phyloP scores from a whole-genome alignment of 2,329 filamentous ascomycete genomes.

The Aspergillus alliaceus region DNA sequence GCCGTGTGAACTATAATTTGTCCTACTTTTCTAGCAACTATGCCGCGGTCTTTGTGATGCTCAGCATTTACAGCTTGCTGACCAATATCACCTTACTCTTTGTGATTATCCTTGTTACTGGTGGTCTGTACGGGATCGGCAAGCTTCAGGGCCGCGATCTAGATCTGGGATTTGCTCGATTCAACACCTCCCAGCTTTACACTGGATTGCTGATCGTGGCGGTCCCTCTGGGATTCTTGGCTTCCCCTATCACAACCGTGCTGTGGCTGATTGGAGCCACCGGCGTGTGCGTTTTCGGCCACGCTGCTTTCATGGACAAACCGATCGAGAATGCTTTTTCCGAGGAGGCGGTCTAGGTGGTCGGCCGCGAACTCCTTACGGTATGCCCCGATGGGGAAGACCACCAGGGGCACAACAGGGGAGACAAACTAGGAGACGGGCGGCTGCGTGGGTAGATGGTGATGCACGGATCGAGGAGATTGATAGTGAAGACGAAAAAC shows the following conservation, averaged over 20 bases:
- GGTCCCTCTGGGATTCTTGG: conserved; percentile 79
- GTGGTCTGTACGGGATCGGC: conserved; percentile 87
- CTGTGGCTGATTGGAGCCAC: conserved; percentile 96
- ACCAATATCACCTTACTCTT: conserved; percentile 86
- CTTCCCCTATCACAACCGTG: conserved; percentile 79
- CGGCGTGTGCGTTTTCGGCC: conserved; percentile 89
- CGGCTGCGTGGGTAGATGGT: conserved; percentile 53
- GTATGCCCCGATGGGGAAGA: conserved; percentile 98
- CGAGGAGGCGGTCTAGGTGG: conserved; percentile 99
- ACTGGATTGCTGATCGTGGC: conserved; percentile 80
- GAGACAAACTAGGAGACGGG: conserved; percentile 60
- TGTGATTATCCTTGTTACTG: conserved; percentile 83
- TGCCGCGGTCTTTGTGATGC: conserved; percentile 87
- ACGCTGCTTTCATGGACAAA: conserved; percentile 95
- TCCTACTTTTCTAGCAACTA: conserved; percentile 99
- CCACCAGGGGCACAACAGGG: conserved; percentile 81
- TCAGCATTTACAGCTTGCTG: conserved; percentile 91
- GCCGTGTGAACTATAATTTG: conserved; percentile 94
- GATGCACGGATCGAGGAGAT: conserved; percentile 43
- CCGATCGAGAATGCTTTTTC: conserved; percentile 99
- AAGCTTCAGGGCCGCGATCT: conserved; percentile 87
- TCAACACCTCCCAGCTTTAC: conserved; percentile 91
- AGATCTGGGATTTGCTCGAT: conserved; percentile 77
- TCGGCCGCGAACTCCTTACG: conserved; percentile 98
- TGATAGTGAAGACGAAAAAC: conserved; percentile 39